These are phyloP conservation scores for Drechslerella stenobrocha DNA, from an alignment of 2,329 filamentous ascomycete species.

Conservation along the genomic window DNA sequence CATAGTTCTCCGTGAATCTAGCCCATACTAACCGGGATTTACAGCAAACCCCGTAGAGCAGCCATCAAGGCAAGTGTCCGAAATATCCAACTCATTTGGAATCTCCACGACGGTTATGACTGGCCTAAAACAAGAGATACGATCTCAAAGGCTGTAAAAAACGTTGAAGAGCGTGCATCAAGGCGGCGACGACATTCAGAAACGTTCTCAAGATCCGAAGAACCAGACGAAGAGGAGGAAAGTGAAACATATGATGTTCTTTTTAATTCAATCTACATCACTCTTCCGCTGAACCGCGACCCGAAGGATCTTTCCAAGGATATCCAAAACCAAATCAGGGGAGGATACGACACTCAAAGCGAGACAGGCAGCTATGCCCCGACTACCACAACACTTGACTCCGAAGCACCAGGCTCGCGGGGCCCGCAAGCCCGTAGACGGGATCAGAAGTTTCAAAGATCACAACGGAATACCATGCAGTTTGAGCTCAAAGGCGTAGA, in stretches of 20 bases:
- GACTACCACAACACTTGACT: slow-evolving; percentile 56
- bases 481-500: slow-evolving; percentile 87
- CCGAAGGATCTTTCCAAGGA: slow-evolving; percentile 77
- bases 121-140: slow-evolving; percentile 85
- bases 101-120: slow-evolving; percentile 95
- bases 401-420: slow-evolving; percentile 54
- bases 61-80: slow-evolving; percentile 77
- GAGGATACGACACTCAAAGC: slow-evolving; percentile 80
- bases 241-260: slow-evolving; percentile 90
- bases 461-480: slow-evolving; percentile 89
- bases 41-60: slow-evolving; percentile 23
- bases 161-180: slow-evolving; percentile 79
- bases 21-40: neutral
- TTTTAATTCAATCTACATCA: slow-evolving; percentile 99
- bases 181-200: slow-evolving; percentile 68
- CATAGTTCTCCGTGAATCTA: neutral
- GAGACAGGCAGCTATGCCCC: slow-evolving; percentile 89
- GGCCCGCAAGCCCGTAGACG: slow-evolving; percentile 54
- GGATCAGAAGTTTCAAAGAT: slow-evolving; percentile 73
- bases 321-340: slow-evolving; percentile 69
- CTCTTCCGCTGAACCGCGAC: slow-evolving; percentile 82
- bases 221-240: slow-evolving; percentile 73
- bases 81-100: slow-evolving; percentile 94
- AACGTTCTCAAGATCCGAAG: slow-evolving; percentile 62
- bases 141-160: slow-evolving; percentile 83